Evolutionary conservation across 2,329 filamentous ascomycete species (phyloP).

Genomic region (Monilinia vaccinii-corymbosi): DNA sequence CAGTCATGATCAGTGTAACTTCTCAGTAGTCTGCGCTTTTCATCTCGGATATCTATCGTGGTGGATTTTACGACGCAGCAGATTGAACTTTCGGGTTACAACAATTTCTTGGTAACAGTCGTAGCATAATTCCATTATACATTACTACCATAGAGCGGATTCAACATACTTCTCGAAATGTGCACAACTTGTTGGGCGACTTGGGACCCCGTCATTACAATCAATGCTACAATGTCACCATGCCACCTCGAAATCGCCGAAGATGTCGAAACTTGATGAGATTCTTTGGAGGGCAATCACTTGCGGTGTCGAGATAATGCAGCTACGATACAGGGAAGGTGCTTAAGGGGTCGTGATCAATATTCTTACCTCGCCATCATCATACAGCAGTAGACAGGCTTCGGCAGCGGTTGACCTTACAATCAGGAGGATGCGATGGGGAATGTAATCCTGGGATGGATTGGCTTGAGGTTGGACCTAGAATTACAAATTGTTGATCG

Average conservation of each 20-base stretch:
- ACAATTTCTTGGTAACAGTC: neutral
- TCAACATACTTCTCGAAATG: neutral
- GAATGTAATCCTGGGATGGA: neutral
- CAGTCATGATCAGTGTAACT: neutral
- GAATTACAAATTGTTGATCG: neutral
- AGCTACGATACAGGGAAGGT: neutral
- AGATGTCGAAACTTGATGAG: neutral
- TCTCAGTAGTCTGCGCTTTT: neutral
- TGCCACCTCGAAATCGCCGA: neutral
- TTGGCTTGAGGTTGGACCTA: neutral
- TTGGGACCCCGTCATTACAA: neutral
- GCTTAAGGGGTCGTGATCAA: no score
- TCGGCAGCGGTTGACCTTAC: neutral
- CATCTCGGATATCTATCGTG: neutral
- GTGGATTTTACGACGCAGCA: neutral
- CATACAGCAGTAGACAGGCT: neutral
- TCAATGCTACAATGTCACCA: neutral
- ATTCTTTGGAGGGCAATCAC: no score
- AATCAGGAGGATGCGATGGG: neutral
- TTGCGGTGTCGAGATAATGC: neutral
- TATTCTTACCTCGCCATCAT: neutral
- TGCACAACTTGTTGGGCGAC: neutral
- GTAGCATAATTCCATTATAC: neutral
- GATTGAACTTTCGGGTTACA: neutral
- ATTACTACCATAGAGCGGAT: neutral